Conservation (phyloP, 2,329 filamentous ascomycete species). For the Venturiaceae sp. region DNA sequence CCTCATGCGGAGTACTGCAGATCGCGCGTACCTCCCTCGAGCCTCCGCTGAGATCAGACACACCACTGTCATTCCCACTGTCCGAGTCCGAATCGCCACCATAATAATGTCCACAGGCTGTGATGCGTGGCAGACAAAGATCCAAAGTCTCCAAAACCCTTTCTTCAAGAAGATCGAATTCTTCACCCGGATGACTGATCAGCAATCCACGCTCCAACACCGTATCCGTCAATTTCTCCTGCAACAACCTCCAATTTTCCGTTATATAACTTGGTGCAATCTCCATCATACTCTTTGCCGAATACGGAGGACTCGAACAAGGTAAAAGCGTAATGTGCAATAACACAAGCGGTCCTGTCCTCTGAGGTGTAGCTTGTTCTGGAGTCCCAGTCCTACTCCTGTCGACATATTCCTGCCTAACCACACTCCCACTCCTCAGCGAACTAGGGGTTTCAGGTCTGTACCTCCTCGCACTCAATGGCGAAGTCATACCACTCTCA, state of each 20-base stretch:
- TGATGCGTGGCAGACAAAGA: conserved; percentile 57
- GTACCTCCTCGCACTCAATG: not conserved
- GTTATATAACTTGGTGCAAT: conserved; percentile 40
- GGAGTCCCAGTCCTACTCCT: conserved; percentile 35
- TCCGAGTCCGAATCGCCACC: conserved; percentile 25
- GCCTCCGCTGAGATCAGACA: conserved; percentile 20
- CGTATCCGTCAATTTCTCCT: conserved; percentile 62
- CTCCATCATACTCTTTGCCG: conserved; percentile 36
- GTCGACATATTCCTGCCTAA: not conserved
- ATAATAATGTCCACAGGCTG: conserved; percentile 70
- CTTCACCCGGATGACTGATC: conserved; percentile 67
- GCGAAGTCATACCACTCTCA: not conserved
- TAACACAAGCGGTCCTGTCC: conserved; percentile 57
- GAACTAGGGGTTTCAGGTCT: not conserved
- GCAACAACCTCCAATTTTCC: conserved; percentile 56
- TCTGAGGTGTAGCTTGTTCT: conserved; percentile 16
- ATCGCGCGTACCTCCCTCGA: conserved; percentile 10
- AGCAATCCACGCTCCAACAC: conserved; percentile 65
- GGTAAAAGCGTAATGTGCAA: conserved; percentile 71
- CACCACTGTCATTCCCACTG: conserved; percentile 15
- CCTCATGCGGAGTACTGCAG: conserved; percentile 1
- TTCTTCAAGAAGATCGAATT: conserved; percentile 73
- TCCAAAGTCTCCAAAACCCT: conserved; percentile 66
- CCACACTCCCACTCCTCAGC: not conserved
- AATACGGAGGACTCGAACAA: conserved; percentile 50